These are phyloP conservation scores for Podila minutissima DNA, from an alignment of 192 early-diverging fungal species.

Conservation along the genomic window DNA sequence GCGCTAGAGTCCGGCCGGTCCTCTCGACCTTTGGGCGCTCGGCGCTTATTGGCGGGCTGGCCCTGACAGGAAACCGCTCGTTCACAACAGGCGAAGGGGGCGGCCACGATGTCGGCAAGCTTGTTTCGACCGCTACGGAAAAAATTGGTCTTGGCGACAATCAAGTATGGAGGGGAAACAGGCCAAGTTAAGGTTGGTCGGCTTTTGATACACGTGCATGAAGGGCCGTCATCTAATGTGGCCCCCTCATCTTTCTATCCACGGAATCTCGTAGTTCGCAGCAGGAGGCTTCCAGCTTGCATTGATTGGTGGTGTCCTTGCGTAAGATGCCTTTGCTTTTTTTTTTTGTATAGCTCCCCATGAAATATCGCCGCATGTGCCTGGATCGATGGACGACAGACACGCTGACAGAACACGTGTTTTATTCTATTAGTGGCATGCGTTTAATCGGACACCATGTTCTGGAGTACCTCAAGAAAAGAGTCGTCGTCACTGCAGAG, in stretches of 20 bases:
- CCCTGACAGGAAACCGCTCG: slow-evolving; percentile 15
- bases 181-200: too few species aligned
- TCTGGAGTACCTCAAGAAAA: slow-evolving; percentile 58
- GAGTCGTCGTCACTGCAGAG: slow-evolving; percentile 57
- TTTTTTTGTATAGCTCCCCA: too few species aligned
- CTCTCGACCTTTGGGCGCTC: slow-evolving; percentile 5
- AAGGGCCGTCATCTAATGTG: neutral
- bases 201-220: too few species aligned
- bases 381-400: too few species aligned
- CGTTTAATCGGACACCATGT: slow-evolving; percentile 52
- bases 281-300: slow-evolving; percentile 60
- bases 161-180: slow-evolving; percentile 14
- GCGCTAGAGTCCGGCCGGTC: neutral
- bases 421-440: slow-evolving; percentile 25
- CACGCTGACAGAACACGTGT: neutral
- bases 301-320: slow-evolving; percentile 54
- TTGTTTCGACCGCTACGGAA: slow-evolving; percentile 39
- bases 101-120: slow-evolving; percentile 32
- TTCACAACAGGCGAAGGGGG: slow-evolving; percentile 27
- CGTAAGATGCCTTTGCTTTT: slow-evolving; percentile 4
- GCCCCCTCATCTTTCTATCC: neutral
- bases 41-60: slow-evolving; percentile 28
- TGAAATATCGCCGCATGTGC: too few species aligned
- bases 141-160: slow-evolving; percentile 49
- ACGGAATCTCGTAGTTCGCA: slow-evolving; percentile 32